A percentile compares a stretch with the other conserved stretches of the same genome.
Conservation (phyloP, 1,284 basidiomycete genomes). For the Chondrostereum purpureum region DNA sequence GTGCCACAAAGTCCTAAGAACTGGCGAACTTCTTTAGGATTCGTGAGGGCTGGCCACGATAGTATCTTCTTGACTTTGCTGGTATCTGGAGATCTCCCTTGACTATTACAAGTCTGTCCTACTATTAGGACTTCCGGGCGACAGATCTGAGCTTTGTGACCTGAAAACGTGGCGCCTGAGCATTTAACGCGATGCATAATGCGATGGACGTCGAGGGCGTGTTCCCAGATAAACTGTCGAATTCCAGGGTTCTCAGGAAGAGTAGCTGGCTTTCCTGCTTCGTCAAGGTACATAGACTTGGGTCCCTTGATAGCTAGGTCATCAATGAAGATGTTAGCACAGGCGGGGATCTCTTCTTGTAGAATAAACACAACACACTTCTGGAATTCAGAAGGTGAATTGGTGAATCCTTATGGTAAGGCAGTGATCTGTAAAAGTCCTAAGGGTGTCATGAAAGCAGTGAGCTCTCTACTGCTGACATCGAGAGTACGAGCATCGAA, state of each 20-base stretch:
- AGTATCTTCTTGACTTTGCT: conserved; percentile 11
- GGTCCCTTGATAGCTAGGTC: conserved; percentile 15
- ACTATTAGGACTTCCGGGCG: conserved; percentile 9
- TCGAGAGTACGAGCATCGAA: conserved; percentile 13
- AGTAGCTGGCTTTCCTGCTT: no score
- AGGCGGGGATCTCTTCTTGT: conserved; percentile 14
- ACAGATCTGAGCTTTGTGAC: conserved; percentile 18
- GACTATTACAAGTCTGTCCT: conserved; percentile 12
- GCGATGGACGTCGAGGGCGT: conserved; percentile 22
- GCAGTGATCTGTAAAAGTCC: no score
- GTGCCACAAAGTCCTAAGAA: conserved; percentile 28
- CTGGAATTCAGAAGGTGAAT: no score
- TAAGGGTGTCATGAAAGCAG: no score
- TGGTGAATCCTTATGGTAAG: no score
- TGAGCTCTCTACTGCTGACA: conserved; percentile 7
- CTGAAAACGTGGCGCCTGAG: conserved; percentile 18
- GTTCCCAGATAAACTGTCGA: no score
- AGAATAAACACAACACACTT: conserved; percentile 25
- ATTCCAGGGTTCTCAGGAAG: no score
- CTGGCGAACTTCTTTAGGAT: conserved; percentile 20
- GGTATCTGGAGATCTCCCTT: conserved; percentile 14
- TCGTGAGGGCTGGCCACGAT: conserved; percentile 10
- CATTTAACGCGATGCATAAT: conserved; percentile 19
- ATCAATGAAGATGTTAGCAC: conserved; percentile 15
- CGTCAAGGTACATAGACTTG: conserved; percentile 4